Base-by-base conservation (phyloP, 768 basidiomycete species). In the Jaapia argillacea region DNA sequence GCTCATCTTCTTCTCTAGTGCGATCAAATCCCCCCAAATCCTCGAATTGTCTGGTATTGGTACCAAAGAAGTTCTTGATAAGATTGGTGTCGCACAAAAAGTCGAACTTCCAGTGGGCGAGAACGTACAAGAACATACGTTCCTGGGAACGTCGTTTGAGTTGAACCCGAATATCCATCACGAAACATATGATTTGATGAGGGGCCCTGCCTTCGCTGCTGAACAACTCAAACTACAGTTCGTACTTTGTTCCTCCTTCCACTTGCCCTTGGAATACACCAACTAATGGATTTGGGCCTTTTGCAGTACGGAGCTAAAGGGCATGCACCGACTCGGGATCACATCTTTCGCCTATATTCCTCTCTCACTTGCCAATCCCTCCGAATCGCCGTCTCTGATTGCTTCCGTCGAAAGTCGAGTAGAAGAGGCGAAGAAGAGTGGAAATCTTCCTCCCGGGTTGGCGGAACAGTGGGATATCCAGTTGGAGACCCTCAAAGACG, bases 41-140 rank as follows among this genome's bases (percentile, higher is more conserved):
- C 67, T 79, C 2, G 73, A 79, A 50, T 53, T 69, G 2, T 66
- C 64, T 4, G 79, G 79, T 23, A 71, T 80, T 43, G 78, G 78
- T n/a, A 60, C 66, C 24, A 52, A 53, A 12, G 59, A 58, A 2
- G 48, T 72, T 18, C 58, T 79, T 24, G 49, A 58, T 18, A 58
- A 47, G 4, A 51, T 71, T n/a, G 67, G 65, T 2, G 61, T 81
- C 33, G 45, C 57, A 0, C 43, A 58, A 20, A 56, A 60, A 43
- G 41, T 72, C 23, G 67, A 73, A 36, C 58, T 76, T 4, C 59
- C 59, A 4, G 75, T 79, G 10, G 76, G 77, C 1, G 64, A 66
- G 53, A 77, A 77, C 48, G 57, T 73, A n/a, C 73, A 75, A 48
- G 75, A 77, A 45, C 75, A 78, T 45, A 43, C 54, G 41, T 54